Conservation (phyloP, 768 basidiomycete species). For the Pleurotus cornucopiae region DNA sequence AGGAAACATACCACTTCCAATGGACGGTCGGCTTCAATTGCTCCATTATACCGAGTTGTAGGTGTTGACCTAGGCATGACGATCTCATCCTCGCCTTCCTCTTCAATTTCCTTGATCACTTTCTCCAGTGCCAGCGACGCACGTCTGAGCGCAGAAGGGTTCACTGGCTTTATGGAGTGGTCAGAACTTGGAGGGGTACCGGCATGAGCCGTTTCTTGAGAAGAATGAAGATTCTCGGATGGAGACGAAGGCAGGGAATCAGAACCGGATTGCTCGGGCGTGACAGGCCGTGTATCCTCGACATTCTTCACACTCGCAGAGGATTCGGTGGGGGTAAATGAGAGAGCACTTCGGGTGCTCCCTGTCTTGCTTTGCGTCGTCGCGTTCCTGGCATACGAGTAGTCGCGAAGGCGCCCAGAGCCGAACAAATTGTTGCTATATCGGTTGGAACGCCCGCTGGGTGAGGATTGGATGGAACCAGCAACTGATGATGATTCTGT, state of each 20-base stretch:
- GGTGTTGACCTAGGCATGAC: conserved; percentile 65
- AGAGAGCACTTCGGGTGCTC: conserved; percentile 38
- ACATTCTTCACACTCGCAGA: conserved; percentile 31
- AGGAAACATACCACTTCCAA: conserved; percentile 25
- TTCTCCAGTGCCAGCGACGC: conserved; percentile 73
- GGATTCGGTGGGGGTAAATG: conserved; percentile 47
- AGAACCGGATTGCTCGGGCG: conserved; percentile 48
- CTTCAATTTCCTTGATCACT: conserved; percentile 76
- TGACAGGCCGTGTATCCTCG: conserved; percentile 44
- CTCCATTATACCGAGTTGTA: conserved; percentile 28
- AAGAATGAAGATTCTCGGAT: conserved; percentile 34
- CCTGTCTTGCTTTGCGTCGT: conserved; percentile 34
- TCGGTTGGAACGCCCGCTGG: conserved; percentile 55
- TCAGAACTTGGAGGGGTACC: conserved; percentile 36
- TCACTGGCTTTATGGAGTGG: conserved; percentile 44
- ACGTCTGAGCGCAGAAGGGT: conserved; percentile 49
- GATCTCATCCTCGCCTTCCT: conserved; percentile 72
- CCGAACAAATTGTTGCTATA: conserved; percentile 87
- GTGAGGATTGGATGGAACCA: conserved; percentile 37
- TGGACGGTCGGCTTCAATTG: not conserved
- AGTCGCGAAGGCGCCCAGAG: conserved; percentile 75
- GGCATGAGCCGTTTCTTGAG: conserved; percentile 32
- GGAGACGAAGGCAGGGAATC: conserved; percentile 37
- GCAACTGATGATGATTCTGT: conserved; percentile 28
- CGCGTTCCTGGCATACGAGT: conserved; percentile 59